A percentile compares a stretch with the other conserved stretches of the same genome.
Evolutionary conservation across 2,329 filamentous ascomycete species (phyloP).

Genomic region (Sporothrix luriei): DNA sequence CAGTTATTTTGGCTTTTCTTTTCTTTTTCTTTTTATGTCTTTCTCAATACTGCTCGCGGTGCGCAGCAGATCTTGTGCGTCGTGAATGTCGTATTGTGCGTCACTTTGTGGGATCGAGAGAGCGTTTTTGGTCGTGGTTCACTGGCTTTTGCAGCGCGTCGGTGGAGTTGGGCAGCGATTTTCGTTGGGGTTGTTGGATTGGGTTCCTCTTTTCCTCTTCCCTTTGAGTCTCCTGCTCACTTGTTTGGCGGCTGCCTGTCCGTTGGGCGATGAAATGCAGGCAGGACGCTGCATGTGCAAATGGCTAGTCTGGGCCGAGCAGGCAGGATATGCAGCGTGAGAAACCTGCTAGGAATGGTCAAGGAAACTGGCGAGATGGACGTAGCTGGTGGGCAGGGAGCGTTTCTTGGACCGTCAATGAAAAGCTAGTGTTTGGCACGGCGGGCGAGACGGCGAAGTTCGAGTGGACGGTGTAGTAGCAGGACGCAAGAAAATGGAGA

Average conservation of each 20-base stretch:
- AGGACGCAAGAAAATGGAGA: conserved; percentile 35
- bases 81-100: neutral
- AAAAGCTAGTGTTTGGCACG: conserved; percentile 9
- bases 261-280: conserved; percentile 3
- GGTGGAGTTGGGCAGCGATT: conserved; percentile 30
- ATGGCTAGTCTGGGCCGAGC: conserved; percentile 2
- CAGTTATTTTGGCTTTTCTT: neutral
- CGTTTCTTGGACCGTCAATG: neutral
- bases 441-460: conserved; percentile 3
- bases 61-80: conserved; percentile 19
- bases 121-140: neutral
- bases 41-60: neutral
- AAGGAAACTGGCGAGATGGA: conserved; percentile 5
- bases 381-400: neutral
- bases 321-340: conserved; percentile 8
- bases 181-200: conserved; percentile 1
- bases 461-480: conserved; percentile 32
- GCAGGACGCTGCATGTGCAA: conserved; percentile 5
- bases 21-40: neutral
- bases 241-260: conserved; percentile 29
- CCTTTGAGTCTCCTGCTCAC: no score
- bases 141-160: conserved; percentile 7
- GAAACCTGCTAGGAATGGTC: neutral
- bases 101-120: neutral
- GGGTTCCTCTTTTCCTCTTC: conserved; percentile 3